Base-by-base conservation (phyloP, 768 basidiomycete species). In the Suillus fuscotomentosus region DNA sequence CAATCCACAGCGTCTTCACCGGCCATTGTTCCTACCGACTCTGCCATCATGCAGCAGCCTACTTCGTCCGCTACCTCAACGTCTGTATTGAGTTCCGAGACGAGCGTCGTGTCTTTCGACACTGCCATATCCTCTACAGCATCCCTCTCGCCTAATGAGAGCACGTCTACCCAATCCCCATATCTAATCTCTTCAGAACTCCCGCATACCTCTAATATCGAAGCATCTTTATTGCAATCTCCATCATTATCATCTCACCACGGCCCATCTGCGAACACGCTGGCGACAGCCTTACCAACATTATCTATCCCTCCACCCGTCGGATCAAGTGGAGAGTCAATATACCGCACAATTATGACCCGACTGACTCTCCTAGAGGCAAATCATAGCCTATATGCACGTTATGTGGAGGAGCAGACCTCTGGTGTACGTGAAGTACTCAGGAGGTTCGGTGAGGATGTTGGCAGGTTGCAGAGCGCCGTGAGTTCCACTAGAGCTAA, bases 291-390 rank as follows among this genome's bases (percentile, higher is more conserved):
- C 22, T 24, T 24, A 3, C 3, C 24, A 8, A 20, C 57, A 20
- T 27, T 57, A 5, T 20, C 39, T 41, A 57, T 24, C 17, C 39
- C 41, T 42, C 41, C 57, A 39, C 41, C 17, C 3, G 41, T 59
- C 17, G 60, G 53, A 13, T 67, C 73, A 63, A 57, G 69, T 14
- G 93, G 92, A 27, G 97, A 99, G 74, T 96, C 94, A 2, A 95
- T 99, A 68, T 99, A 97, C 70, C 90, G 95, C 9, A 93, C 90
- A 14, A 99, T 99, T 69, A 96, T 96, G 88, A 97, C 97, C 69
- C 89, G 95, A 8, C 83, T 99, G 13, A 85, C 86, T 3, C 85
- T 87, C 7, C 83, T 99, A 15, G 96, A 99, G 75, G 84, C 84
- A 10, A 97, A 96, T 69, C 91, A 95, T 56, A 93, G 93, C 0